Base-by-base conservation (phyloP, 768 basidiomycete genomes). In the Xanthoconium stramineum region DNA sequence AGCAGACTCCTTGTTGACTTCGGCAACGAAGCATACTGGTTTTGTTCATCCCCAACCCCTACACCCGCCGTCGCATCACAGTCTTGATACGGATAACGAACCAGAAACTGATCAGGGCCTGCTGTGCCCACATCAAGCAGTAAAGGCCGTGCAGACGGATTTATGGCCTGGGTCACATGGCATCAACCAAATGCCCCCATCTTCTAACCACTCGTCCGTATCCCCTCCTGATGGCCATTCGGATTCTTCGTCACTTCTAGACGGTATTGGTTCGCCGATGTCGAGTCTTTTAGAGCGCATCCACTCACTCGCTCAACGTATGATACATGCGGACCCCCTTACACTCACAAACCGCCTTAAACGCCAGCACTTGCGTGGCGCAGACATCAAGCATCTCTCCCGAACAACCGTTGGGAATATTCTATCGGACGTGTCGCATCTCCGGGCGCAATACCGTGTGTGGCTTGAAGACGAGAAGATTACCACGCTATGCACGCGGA, bases 321-420 rank as follows among this genome's bases (percentile, higher is more conserved):
- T 91, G 52, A 74, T 78, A 40, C 77, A 89, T 59, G 87, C 94
- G 1, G 95, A 98, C 62, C 87, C 95, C 2, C 78, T 88, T 20
- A 94, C 92, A 2, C 77, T 98, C 40, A 92, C 91, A 33, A 90
- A 89, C 60, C 86, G 97, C 29, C 76, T 98, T 29, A 95, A 92
- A 72, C 87, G 94, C 53, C 95, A 98, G 62, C 84, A 94, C 64
- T 78, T 98, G 19, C 82, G 82, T 56, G 88, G 88, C 24, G 89
- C 92, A 10, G 94, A 97, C 61, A 81, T 98, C 32, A 82, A 84
- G 32, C 89, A 97, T 68, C 79, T 98, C 17, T 95, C 94, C 0
- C 84, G 88, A 44, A 83, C 81, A 28, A 97, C 94, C 0, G 79
- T 98, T 56, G 80, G 81, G 55, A 79, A 80, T 49, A 84, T 99